phyloP scores from a whole-genome alignment of 148 eudicot genomes.

The Silene latifolia region DNA sequence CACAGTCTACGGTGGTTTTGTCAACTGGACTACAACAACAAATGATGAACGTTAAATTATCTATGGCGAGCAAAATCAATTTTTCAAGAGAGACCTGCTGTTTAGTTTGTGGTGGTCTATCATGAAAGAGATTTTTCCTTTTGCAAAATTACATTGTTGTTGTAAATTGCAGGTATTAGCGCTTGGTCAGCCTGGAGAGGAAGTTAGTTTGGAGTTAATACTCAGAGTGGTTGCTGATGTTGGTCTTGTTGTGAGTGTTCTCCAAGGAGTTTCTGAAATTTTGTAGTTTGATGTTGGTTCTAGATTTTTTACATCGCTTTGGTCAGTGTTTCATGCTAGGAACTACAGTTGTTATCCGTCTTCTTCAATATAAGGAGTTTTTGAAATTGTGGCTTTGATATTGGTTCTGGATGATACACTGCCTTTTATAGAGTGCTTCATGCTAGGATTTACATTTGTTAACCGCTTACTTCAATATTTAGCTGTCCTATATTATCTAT shows the following conservation, averaged over 20 bases:
- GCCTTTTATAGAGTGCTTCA: background rate
- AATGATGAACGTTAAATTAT: background rate
- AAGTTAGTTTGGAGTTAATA: slow-evolving; percentile 86
- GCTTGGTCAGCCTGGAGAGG: slow-evolving; percentile 92
- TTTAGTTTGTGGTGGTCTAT: background rate
- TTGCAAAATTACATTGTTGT: slow-evolving; percentile 7
- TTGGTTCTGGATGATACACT: slow-evolving; percentile 3
- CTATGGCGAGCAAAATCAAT: background rate
- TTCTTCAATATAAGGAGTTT: background rate
- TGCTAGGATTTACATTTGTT: background rate
- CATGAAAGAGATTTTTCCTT: background rate
- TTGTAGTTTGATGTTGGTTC: slow-evolving; percentile 6
- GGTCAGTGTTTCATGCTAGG: background rate
- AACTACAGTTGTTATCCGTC: background rate
- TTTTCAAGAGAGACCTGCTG: background rate
- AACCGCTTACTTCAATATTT: background rate
- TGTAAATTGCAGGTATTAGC: slow-evolving; percentile 54
- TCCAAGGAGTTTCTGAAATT: background rate
- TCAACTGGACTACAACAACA: background rate
- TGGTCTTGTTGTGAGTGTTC: slow-evolving; percentile 81
- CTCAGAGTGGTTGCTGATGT: slow-evolving; percentile 97
- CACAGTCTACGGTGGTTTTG: background rate
- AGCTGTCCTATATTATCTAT: background rate
- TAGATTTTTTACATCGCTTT: background rate
- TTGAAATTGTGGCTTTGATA: background rate